phyloP scores from a whole-genome alignment of 495 filamentous ascomycete genomes.

The Penicillium salamii region DNA sequence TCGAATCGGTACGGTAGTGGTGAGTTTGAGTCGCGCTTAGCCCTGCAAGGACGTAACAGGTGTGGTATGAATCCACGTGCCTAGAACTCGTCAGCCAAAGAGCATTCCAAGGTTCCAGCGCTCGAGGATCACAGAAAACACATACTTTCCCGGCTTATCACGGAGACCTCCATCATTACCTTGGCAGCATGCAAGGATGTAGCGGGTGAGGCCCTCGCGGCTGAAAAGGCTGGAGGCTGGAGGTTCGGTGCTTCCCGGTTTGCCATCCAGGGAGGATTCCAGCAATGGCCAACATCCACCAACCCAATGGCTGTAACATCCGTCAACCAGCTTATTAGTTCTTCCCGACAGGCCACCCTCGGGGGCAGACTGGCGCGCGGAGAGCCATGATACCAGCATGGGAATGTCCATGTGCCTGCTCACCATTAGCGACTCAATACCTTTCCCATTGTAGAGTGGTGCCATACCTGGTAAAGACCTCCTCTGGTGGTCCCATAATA shows the following conservation, averaged over 20 bases:
- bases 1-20: constrained; percentile 58
- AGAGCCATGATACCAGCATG: constrained; percentile 79
- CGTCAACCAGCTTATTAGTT: constrained; percentile 98
- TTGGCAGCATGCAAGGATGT: constrained; percentile 88
- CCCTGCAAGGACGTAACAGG: constrained; percentile 84
- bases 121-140: constrained; percentile 11
- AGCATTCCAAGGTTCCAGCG: too few relatives aligned
- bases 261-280: constrained; percentile 69
- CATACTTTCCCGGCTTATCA: constrained; percentile 91
- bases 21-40: constrained; percentile 77
- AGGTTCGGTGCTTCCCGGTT: constrained; percentile 24
- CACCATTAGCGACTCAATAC: constrained; percentile 16
- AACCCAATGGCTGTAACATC: constrained; percentile 97
- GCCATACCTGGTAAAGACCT: constrained; percentile 62
- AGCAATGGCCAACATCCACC: constrained; percentile 90
- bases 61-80: constrained; percentile 83
- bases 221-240: constrained; percentile 62
- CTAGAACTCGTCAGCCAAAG: constrained; percentile 39
- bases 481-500: constrained; percentile 73
- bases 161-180: constrained; percentile 74
- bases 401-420: constrained; percentile 73
- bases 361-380: constrained; percentile 81
- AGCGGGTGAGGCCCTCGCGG: constrained; percentile 78
- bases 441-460: background rate
- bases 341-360: constrained; percentile 90